Percentiles rank a stretch among this genome's conserved stretches.
Evolutionary conservation across 2,329 filamentous ascomycete species (phyloP).

Genomic region (Colletotrichum coccodes): DNA sequence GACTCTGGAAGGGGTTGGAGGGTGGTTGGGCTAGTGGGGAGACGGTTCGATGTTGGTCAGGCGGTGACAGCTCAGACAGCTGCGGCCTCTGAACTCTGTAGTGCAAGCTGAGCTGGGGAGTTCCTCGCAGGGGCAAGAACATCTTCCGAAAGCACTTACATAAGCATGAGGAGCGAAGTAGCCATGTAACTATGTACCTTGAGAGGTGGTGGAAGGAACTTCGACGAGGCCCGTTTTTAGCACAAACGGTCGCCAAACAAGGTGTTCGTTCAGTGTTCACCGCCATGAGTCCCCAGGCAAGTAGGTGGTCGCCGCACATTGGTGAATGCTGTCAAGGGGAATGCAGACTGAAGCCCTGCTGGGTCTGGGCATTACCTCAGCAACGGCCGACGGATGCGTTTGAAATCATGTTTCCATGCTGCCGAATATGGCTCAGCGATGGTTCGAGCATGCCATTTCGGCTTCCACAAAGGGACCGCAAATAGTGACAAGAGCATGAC

Average conservation of each 20-base stretch:
- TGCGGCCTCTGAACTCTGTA: constrained; percentile 7
- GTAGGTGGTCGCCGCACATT: background rate
- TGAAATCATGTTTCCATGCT: constrained; percentile 24
- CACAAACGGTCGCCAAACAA: constrained; percentile 25
- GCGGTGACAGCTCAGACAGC: constrained; percentile 22
- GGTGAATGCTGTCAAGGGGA: background rate
- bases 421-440: constrained; percentile 16
- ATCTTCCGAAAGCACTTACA: background rate
- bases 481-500: constrained; percentile 15
- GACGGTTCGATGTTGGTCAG: constrained; percentile 4
- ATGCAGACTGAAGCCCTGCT: background rate
- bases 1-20: background rate
- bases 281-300: constrained; percentile 15
- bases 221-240: constrained; percentile 12
- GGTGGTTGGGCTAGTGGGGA: constrained; percentile 11
- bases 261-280: constrained; percentile 24
- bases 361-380: constrained; percentile 28
- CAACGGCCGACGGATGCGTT: constrained; percentile 28
- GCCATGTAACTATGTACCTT: background rate
- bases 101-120: background rate
- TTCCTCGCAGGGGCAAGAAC: constrained; percentile 1
- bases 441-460: background rate
- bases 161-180: background rate
- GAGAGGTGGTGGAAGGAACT: background rate
- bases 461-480: background rate